Conservation (phyloP, 2,329 filamentous ascomycete species). For the Leptographium wingfieldii region DNA sequence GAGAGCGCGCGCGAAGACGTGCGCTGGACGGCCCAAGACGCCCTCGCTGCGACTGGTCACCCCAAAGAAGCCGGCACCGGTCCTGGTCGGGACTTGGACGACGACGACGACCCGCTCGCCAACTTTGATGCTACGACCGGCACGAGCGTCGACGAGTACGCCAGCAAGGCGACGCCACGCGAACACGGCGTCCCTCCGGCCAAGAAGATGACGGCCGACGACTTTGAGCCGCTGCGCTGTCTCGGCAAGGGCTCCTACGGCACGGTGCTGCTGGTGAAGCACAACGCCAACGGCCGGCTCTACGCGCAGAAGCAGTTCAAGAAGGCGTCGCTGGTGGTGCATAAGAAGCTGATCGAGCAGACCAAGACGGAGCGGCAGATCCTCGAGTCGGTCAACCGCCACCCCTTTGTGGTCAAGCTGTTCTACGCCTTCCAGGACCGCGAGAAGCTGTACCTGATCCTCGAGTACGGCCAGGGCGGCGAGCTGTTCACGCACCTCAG, state of each 20-base stretch:
- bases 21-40: conserved; percentile 6
- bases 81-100: not conserved
- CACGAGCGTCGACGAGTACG: not conserved
- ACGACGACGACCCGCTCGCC: not conserved
- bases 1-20: conserved; percentile 37
- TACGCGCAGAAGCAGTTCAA: conserved; percentile 98
- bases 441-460: conserved; percentile 91
- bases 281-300: conserved; percentile 71
- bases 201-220: conserved; percentile 80
- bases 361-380: conserved; percentile 95
- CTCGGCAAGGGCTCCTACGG: conserved; percentile 95
- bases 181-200: conserved; percentile 18
- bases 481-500: conserved; percentile 94
- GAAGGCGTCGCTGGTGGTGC: conserved; percentile 87
- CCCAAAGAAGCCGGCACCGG: not conserved
- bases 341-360: conserved; percentile 92
- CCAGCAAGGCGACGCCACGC: not conserved
- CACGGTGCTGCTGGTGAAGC: conserved; percentile 86
- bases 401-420: conserved; percentile 95
- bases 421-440: conserved; percentile 98
- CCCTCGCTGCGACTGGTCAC: not conserved
- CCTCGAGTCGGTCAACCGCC: conserved; percentile 87
- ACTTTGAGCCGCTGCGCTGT: conserved; percentile 84
- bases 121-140: not conserved
- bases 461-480: conserved; percentile 94